Base-by-base conservation (phyloP, 306 rosid species). In the Dryas octopetala region DNA sequence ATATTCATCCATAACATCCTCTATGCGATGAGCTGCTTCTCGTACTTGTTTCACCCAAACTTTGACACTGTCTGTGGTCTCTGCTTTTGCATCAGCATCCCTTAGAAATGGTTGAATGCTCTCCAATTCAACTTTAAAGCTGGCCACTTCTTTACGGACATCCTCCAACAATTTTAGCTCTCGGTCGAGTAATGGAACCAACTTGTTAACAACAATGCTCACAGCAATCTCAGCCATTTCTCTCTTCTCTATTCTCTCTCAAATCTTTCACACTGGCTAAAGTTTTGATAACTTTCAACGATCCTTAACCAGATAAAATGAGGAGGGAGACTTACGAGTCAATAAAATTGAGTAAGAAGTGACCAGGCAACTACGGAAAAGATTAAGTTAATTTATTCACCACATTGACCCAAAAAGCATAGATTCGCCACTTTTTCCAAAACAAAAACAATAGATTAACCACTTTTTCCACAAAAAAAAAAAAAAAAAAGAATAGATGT, bases 1-100 rank as follows among this genome's bases (percentile, higher is more conserved):
- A 43, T 57, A 45, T 16, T 54, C 46, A 32, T 66, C 74, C 1
- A 76, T 54, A 1, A 52, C 71, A 63, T 75, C 72, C 64, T 75
- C 79, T 13, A 51, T 54, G 40, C 44, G 38, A 65, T 6, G 45
- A 19, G 67, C 67, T 55, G 66, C 67, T 26, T 66, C 59, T 15
- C 67, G 66, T 9, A 28, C 67, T 55, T 76, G 65, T 4, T 76
- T 45, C 16, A 76, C 41, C 79, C 74, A 76, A 14, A 45, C n/a
- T 55, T 7, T 45, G 38, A n/a, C 15, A 1, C 32, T 57, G 19
- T 28, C 60, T 0, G 17, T 44, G 12, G 32, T 9, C 14, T 32
- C 71, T 15, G 66, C 65, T 17, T 45, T 23, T 15, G 19, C 51
- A 6, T 76, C 74, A 55, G 73, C 74, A 46, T 71, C 75, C 66